Evolutionary conservation across 1,284 basidiomycete genomes (phyloP), one percentile per base, ranked within the genome.

Genomic region (Kwoniella shivajii): DNA sequence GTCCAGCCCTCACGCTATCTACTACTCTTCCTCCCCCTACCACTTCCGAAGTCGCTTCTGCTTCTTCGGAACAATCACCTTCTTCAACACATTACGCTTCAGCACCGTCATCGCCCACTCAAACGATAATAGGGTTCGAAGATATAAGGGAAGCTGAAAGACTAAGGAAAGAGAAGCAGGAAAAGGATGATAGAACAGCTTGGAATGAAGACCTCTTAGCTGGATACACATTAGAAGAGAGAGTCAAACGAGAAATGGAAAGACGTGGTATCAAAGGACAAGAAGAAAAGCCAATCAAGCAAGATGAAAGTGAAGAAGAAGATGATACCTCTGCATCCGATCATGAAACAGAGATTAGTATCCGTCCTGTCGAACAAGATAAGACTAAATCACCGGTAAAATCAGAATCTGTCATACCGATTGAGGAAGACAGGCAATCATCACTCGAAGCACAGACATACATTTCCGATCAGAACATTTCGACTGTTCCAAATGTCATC

Each of bases 181-280:
- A 68, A 27, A 60, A 72, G 44, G 50, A 50, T 14, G 75, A 75
- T 56, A 63, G 75, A 20, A 58, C 60, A 27, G 46, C 66, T 59
- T 77, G 75, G 75, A 74, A 74, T 50, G 67, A 65, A 7, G 75
- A 77, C 61, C 50, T 77, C 16, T 58, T 72, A 37, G 70, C 72
- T 2, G 75, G 75, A 1, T 75, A 75, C 57, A 63, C 57, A 1
- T 55, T 77, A 10, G 68, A 65, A 41, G 71, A 77, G 43, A 58
- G 75, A 44, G 73, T 77, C 0, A 31, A 49, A 31, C 61, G 75
- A 31, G 75, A 77, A 47, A 54, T 56, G 14, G 64, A 39, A 16
- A 64, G 69, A 43, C 34, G 61, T 56, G n/a, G n/a, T n/a, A n/a
- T n/a, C n/a, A 37, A 29, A 34, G 27, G 22, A 6, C 58, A 45